Conservation (phyloP, 345 rosid genomes). For the Psidium guajava region DNA sequence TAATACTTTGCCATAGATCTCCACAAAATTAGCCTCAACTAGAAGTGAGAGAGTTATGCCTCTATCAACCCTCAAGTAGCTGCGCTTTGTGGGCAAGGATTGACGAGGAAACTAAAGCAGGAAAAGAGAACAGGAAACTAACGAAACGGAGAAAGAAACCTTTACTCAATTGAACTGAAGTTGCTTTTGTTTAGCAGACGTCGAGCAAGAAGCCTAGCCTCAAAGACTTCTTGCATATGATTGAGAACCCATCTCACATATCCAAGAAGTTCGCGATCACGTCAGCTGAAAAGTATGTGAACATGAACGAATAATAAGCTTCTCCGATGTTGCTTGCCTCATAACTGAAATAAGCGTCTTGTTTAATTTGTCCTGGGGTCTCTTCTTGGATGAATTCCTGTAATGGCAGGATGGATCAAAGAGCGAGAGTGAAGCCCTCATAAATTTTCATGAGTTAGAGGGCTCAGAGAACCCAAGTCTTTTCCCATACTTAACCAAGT, state of each 20-base stretch:
- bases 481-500: not conserved
- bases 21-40: not conserved
- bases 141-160: not conserved
- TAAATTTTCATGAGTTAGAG: not conserved
- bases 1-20: not conserved
- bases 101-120: not conserved
- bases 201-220: not conserved
- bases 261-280: not conserved
- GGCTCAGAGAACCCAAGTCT: not conserved
- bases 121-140: not conserved
- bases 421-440: not conserved
- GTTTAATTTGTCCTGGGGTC: not conserved
- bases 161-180: not conserved
- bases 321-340: not conserved
- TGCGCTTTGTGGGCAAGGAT: not conserved
- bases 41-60: not conserved
- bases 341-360: not conserved
- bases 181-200: not conserved
- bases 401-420: not conserved
- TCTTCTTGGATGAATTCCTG: not conserved
- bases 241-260: not conserved
- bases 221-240: not conserved
- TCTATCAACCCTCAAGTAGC: not conserved
- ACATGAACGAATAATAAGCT: not conserved
- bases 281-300: not conserved